phyloP scores from a whole-genome alignment of 768 basidiomycete species.

The Cantharellus anzutake region DNA sequence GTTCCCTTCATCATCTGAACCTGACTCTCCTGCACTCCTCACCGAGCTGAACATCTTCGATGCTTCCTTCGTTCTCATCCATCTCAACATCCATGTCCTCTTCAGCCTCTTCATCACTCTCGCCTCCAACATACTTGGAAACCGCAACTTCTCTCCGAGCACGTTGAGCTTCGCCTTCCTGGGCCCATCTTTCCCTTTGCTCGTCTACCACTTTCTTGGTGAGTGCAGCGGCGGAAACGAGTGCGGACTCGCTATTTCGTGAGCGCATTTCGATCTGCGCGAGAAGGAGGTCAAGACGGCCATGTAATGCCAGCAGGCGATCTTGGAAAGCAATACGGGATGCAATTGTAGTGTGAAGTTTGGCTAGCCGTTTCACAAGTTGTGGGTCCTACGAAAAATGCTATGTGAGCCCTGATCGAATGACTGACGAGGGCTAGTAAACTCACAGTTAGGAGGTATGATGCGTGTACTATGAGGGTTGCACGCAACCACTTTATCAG shows the following conservation, averaged over 20 bases:
- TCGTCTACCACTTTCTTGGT: too few relatives aligned
- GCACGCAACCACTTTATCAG: slow-evolving; percentile 64
- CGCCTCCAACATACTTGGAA: slow-evolving; percentile 53
- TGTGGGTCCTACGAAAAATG: slow-evolving; percentile 56
- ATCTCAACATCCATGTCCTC: not conserved
- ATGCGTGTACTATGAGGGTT: slow-evolving; percentile 69
- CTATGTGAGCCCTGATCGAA: too few relatives aligned
- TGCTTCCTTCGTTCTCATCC: not conserved
- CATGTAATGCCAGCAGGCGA: slow-evolving; percentile 66
- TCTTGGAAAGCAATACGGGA: slow-evolving; percentile 68
- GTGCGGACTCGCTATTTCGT: slow-evolving; percentile 25
- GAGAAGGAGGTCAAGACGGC: slow-evolving; percentile 82
- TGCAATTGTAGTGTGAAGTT: slow-evolving; percentile 63
- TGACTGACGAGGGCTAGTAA: not conserved
- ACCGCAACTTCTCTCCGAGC: slow-evolving; percentile 16
- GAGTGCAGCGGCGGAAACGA: slow-evolving; percentile 14
- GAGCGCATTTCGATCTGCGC: slow-evolving; percentile 86
- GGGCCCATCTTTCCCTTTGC: not conserved
- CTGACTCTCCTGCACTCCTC: slow-evolving; percentile 10
- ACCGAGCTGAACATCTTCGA: slow-evolving; percentile 12
- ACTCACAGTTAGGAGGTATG: slow-evolving; percentile 85
- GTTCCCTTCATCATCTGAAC: slow-evolving; percentile 12
- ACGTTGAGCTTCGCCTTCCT: slow-evolving; percentile 17
- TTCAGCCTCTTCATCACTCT: slow-evolving; percentile 27
- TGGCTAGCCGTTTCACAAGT: slow-evolving; percentile 69